These are phyloP conservation scores for Puccinia triticina DNA, from an alignment of 1,284 basidiomycete species.

Conservation along the genomic window DNA sequence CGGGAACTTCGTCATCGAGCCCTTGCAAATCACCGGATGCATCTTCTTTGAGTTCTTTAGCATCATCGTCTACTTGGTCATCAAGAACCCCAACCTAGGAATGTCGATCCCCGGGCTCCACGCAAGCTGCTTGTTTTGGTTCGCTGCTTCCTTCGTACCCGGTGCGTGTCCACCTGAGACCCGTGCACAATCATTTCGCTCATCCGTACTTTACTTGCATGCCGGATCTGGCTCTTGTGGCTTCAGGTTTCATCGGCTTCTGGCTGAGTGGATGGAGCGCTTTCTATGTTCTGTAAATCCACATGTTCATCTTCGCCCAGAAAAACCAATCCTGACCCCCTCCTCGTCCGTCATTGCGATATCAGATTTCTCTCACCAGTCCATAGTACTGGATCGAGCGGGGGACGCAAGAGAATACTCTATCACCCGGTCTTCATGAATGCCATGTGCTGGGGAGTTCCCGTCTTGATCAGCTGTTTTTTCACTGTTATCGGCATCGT, in stretches of 20 bases:
- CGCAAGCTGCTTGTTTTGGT: slow-evolving; percentile 8
- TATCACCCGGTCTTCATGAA: not conserved
- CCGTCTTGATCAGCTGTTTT: slow-evolving; percentile 1
- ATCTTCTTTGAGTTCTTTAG: not conserved
- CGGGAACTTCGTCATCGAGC: slow-evolving; percentile 10
- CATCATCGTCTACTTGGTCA: not conserved
- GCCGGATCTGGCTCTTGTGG: not conserved
- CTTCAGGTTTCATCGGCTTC: slow-evolving; percentile 24
- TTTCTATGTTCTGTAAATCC: slow-evolving; percentile 4
- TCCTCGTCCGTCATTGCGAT: not conserved
- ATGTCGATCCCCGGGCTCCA: not conserved
- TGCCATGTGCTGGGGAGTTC: slow-evolving; percentile 3
- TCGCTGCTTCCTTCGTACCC: not conserved
- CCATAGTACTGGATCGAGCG: not conserved
- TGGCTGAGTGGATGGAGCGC: slow-evolving; percentile 24
- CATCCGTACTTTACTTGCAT: too few relatives aligned
- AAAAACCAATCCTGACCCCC: too few relatives aligned
- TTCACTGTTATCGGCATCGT: not conserved
- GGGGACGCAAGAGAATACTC: not conserved
- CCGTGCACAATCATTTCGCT: too few relatives aligned
- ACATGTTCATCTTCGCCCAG: not conserved
- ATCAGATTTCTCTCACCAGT: slow-evolving; percentile 7
- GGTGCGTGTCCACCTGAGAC: not conserved
- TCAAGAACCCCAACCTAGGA: not conserved
- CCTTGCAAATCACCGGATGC: not conserved